Conservation (phyloP, 179 eudicot species). For the Beta corolliflora region DNA sequence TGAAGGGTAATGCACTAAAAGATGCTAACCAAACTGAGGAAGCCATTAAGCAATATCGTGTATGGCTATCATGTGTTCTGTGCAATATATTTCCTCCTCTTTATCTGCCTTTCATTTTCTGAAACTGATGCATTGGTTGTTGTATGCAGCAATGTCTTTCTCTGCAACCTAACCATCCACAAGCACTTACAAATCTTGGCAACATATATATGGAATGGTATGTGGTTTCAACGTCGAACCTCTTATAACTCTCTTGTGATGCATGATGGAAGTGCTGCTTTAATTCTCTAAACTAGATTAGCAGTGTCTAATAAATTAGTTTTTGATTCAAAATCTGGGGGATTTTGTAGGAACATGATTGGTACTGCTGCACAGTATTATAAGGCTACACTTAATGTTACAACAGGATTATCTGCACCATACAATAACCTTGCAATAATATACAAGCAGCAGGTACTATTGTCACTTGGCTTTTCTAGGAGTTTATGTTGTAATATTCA, state of each 20-base stretch:
- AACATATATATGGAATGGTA: constrained; percentile 96
- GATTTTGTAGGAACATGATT: constrained; percentile 77
- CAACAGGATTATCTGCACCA: constrained; percentile 96
- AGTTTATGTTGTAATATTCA: not conserved
- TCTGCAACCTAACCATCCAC: constrained; percentile 91
- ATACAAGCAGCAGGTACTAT: constrained; percentile 92
- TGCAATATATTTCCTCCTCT: constrained; percentile 5
- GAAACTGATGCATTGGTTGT: constrained; percentile 23
- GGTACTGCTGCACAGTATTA: constrained; percentile 90
- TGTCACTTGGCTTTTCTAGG: not conserved
- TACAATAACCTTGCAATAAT: constrained; percentile 92
- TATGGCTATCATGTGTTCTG: constrained; percentile 35
- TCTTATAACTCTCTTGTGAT: not conserved
- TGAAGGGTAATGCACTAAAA: constrained; percentile 92
- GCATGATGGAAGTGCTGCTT: not conserved
- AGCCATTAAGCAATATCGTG: constrained; percentile 80
- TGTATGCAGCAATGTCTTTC: constrained; percentile 82
- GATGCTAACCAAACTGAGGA: constrained; percentile 89
- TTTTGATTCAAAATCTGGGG: constrained; percentile 17
- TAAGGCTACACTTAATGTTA: constrained; percentile 82
- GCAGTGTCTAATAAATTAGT: not conserved
- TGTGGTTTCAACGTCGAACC: constrained; percentile 15
- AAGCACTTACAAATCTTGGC: constrained; percentile 94
- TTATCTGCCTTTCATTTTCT: constrained; percentile 1
- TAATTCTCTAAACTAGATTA: not conserved